Conservation (phyloP, 2,329 filamentous ascomycete species). For the Phialophora macrospora region DNA sequence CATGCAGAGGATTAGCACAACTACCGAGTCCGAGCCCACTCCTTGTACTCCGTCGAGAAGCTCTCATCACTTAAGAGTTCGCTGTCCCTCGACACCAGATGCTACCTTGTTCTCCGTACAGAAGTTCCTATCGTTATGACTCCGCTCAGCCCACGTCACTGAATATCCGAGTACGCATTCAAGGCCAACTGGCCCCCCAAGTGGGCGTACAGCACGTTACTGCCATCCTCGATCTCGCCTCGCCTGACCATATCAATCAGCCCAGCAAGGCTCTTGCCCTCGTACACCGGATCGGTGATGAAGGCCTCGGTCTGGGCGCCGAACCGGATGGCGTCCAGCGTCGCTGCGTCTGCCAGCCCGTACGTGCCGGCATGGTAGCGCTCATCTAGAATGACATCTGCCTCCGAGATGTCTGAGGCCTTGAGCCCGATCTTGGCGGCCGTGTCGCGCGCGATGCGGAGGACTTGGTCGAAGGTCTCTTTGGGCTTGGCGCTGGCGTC, state of each 20-base stretch:
- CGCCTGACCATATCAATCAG: slow-evolving; percentile 70
- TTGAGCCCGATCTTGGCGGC: slow-evolving; percentile 66
- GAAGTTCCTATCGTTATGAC: too few species aligned
- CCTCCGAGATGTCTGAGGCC: slow-evolving; percentile 64
- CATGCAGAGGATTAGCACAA: too few species aligned
- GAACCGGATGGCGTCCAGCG: slow-evolving; percentile 70
- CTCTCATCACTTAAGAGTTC: too few species aligned
- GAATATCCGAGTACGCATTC: slow-evolving; percentile 65
- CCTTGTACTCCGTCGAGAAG: too few species aligned
- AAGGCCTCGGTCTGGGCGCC: slow-evolving; percentile 71
- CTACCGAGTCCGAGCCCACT: too few species aligned
- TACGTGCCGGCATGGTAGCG: slow-evolving; percentile 71
- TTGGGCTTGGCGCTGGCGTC: slow-evolving; percentile 65
- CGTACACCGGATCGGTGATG: slow-evolving; percentile 76
- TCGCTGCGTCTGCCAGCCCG: slow-evolving; percentile 68
- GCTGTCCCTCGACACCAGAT: too few species aligned
- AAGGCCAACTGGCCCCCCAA: slow-evolving; percentile 71
- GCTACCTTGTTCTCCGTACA: too few species aligned
- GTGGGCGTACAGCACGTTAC: slow-evolving; percentile 72
- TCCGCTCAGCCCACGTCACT: slow-evolving; percentile 34
- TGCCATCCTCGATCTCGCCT: slow-evolving; percentile 64
- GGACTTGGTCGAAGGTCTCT: slow-evolving; percentile 68
- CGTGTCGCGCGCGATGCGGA: slow-evolving; percentile 69
- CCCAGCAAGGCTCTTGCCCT: slow-evolving; percentile 74
- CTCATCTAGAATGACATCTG: slow-evolving; percentile 67